A percentile compares a stretch with the other conserved stretches of the same genome.
phyloP scores from a whole-genome alignment of 1,139 yeast genomes.

The Lizanozyma gosingica region DNA sequence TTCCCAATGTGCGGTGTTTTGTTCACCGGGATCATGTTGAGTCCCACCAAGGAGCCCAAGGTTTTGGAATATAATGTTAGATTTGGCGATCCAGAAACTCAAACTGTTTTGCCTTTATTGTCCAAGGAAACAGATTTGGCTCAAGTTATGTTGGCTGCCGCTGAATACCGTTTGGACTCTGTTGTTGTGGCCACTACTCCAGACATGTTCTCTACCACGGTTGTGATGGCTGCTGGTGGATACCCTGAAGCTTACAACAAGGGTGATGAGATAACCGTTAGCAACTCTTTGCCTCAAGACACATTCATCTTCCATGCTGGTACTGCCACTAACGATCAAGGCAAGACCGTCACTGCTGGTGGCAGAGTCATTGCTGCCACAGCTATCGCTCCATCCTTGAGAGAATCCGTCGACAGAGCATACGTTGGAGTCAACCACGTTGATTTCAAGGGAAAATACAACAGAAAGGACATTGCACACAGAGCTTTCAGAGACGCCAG shows the following conservation, averaged over 20 bases:
- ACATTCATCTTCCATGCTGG: constrained; percentile 94
- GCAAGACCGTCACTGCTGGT: constrained; percentile 73
- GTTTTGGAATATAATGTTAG: constrained; percentile 95
- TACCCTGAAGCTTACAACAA: constrained; percentile 83
- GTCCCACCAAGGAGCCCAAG: constrained; percentile 73
- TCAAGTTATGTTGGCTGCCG: constrained; percentile 86
- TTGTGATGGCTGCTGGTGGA: constrained; percentile 95
- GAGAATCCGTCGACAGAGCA: constrained; percentile 77
- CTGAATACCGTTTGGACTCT: constrained; percentile 89
- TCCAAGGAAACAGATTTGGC: constrained; percentile 82
- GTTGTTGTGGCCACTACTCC: constrained; percentile 56
- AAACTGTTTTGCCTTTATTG: constrained; percentile 84
- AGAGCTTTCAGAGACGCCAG: constrained; percentile 70
- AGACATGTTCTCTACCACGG: constrained; percentile 73
- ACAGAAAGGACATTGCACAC: constrained; percentile 91
- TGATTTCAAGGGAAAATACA: constrained; percentile 64
- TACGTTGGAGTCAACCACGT: constrained; percentile 78
- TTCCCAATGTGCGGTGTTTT: constrained; percentile 92
- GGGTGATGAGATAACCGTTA: constrained; percentile 74
- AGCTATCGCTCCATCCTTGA: constrained; percentile 68
- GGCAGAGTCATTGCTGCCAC: constrained; percentile 97
- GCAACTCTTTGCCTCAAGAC: constrained; percentile 37
- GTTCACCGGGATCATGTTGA: constrained; percentile 93
- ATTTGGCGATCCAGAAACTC: constrained; percentile 99
- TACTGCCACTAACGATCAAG: constrained; percentile 45